phyloP scores from a whole-genome alignment of 768 basidiomycete genomes.

The Russula compacta region DNA sequence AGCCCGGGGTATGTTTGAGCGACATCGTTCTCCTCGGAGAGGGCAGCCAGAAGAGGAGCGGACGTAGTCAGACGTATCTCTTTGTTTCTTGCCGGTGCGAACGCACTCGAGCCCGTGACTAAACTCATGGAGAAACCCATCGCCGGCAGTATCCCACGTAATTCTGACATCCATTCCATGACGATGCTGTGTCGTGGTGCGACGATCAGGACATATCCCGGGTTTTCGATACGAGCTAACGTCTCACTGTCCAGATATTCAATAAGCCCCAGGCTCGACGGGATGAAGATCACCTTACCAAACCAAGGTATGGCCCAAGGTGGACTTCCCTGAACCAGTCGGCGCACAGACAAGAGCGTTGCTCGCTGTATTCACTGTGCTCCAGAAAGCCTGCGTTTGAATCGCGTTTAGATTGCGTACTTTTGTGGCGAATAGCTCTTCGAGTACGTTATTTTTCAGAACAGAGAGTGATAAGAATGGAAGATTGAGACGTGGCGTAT shows the following conservation, averaged over 20 bases:
- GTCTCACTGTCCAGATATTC: conserved; percentile 42
- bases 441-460: conserved; percentile 39
- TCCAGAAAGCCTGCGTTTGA: conserved; percentile 89
- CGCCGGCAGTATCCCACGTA: conserved; percentile 34
- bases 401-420: conserved; percentile 66
- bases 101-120: conserved; percentile 25
- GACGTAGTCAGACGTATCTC: conserved; percentile 52
- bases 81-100: conserved; percentile 33
- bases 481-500: conserved; percentile 57
- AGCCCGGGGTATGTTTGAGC: conserved; percentile 33
- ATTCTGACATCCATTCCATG: conserved; percentile 44
- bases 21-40: conserved; percentile 28
- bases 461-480: conserved; percentile 60
- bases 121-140: conserved; percentile 36
- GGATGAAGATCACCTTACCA: conserved; percentile 46
- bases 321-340: conserved; percentile 71
- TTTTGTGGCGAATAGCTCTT: conserved; percentile 36
- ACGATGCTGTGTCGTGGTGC: conserved; percentile 50
- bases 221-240: conserved; percentile 31
- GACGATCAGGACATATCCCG: conserved; percentile 56
- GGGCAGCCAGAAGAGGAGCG: conserved; percentile 36
- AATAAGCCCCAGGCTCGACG: background rate
- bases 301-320: conserved; percentile 55
- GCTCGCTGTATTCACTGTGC: conserved; percentile 51
- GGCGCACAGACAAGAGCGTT: conserved; percentile 76